Base-by-base conservation (phyloP, 2,329 filamentous ascomycete genomes). In the Phoma sp. region DNA sequence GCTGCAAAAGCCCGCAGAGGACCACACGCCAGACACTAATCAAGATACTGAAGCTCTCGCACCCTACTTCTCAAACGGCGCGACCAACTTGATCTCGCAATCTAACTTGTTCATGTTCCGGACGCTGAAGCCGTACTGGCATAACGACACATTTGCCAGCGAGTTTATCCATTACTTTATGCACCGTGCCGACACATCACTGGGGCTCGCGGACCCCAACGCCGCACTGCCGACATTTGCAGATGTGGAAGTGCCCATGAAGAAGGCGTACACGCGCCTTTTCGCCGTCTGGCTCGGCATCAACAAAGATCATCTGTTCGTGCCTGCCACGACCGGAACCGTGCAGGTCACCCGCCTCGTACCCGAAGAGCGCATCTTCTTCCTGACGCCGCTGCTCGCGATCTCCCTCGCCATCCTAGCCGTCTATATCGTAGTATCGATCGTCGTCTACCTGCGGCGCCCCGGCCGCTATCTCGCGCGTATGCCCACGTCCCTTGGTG, bases 101-200 rank as follows among this genome's bases (percentile, higher is more conserved):
- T 59, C 45, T 6, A 62, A 51, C 24, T 30, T 35, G n/a, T 67
- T 66, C 38, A 7, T 68, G 0, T 65, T 65, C 32, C 29, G 37
- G 2, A 41, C 35, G 13, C 22, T 32, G 18, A 6, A 10, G 9
- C 9, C 46, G 3, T 59, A 32, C 3, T 83, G 78, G 77, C 83
- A 84, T 57, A 82, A 80, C 50, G 75, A 81, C 42, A 76, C 73
- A 0, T 64, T 75, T 1, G 66, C 79, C 0, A 65, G 62, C 0
- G 79, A 82, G 38, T 83, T 78, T 73, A 64, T 79, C 33, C 80
- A 78, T 40, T 77, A 82, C 25, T 69, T 84, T 8, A 55, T 83
- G 0, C 64, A 68, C 3, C 32, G 71, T 1, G 33, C 52, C 0
- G 61, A 51, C 0, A 74, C 76, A 1, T 66, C 59, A 2, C 62